Conservation (phyloP, 306 rosid species). For the Begonia peltatifolia region DNA sequence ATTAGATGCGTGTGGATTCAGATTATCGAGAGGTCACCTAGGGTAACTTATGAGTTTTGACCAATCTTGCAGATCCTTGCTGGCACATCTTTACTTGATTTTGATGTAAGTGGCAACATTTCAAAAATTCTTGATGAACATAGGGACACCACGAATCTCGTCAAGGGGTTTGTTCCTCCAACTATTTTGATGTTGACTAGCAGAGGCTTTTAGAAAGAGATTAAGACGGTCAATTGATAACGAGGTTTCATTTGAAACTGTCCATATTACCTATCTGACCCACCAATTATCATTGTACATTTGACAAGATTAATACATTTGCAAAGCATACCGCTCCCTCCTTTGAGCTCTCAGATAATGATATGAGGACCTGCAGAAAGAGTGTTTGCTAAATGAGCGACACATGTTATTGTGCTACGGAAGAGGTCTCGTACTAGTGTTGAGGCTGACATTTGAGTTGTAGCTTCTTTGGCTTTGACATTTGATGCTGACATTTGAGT, state of each 20-base stretch:
- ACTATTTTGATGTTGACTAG: conserved; percentile 31
- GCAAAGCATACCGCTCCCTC: conserved; percentile 59
- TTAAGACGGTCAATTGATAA: conserved; percentile 49
- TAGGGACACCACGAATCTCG: conserved; percentile 47
- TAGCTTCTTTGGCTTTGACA: conserved; percentile 59
- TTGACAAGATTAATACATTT: conserved; percentile 59
- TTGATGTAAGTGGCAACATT: conserved; percentile 44
- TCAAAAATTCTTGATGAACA: conserved; percentile 51
- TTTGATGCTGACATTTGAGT: no score
- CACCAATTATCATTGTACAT: conserved; percentile 60
- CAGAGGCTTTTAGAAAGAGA: conserved; percentile 56
- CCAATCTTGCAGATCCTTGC: conserved; percentile 51
- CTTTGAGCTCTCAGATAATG: conserved; percentile 61
- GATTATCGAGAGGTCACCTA: conserved; percentile 38
- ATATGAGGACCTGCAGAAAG: conserved; percentile 90
- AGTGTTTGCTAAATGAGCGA: conserved; percentile 43
- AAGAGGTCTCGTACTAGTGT: conserved; percentile 83
- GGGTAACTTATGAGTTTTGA: conserved; percentile 27
- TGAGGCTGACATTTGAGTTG: conserved; percentile 75
- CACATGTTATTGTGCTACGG: conserved; percentile 29
- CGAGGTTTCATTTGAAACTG: conserved; percentile 70
- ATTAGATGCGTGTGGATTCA: conserved; percentile 28
- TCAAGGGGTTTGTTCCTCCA: conserved; percentile 46
- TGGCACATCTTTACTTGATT: conserved; percentile 37
- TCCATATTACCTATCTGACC: conserved; percentile 71